A percentile compares a stretch with the other conserved stretches of the same genome.
Evolutionary conservation across 2,329 filamentous ascomycete genomes (phyloP).

Genomic region (Amylocarpus encephaloides): DNA sequence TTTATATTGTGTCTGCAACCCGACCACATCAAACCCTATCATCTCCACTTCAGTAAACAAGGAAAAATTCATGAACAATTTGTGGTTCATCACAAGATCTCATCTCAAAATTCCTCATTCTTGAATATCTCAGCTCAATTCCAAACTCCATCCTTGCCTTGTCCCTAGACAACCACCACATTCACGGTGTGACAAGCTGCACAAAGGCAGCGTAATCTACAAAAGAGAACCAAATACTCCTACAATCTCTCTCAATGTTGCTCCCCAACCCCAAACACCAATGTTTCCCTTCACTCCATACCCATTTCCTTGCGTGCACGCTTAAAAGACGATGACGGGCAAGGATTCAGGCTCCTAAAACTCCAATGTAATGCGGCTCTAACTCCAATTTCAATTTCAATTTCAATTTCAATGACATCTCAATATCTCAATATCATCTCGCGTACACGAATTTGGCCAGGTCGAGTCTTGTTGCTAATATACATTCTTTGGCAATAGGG

Average conservation of each 20-base stretch:
- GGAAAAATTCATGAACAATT: too few species aligned
- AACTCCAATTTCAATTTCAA: not conserved
- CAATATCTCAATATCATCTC: constrained; percentile 1
- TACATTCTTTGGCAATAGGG: constrained; percentile 14
- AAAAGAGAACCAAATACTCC: constrained; percentile 1
- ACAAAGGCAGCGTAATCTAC: not conserved
- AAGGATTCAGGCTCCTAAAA: not conserved
- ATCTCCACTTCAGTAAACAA: too few species aligned
- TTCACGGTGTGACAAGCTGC: not conserved
- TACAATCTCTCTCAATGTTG: not conserved
- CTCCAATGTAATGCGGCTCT: not conserved
- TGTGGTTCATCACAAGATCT: too few species aligned
- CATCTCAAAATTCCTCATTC: too few species aligned
- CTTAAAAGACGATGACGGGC: not conserved
- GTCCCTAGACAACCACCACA: not conserved
- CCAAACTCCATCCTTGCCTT: not conserved
- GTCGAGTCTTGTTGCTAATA: constrained; percentile 6
- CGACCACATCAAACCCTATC: too few species aligned
- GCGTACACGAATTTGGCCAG: constrained; percentile 17
- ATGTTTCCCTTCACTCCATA: not conserved
- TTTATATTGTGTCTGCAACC: too few species aligned
- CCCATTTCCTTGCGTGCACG: not conserved
- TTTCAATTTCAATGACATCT: not conserved
- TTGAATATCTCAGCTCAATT: too few species aligned
- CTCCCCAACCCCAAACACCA: constrained; percentile 7